Evolutionary conservation across 1,139 yeast genomes (phyloP).

Genomic region (Scheffersomyces cryptocercus): DNA sequence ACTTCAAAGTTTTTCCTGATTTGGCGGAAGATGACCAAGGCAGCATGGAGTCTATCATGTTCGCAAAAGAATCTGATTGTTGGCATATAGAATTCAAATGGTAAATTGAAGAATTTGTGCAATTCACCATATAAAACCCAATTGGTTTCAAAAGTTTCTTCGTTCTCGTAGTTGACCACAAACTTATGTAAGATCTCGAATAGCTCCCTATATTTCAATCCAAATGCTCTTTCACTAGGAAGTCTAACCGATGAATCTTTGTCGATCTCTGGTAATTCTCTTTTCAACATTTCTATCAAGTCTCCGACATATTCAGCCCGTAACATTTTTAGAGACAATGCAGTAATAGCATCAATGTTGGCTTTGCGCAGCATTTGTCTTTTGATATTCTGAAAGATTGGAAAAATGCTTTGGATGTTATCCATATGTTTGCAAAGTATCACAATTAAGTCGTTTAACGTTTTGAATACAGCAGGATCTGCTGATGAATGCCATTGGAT

Average conservation of each 20-base stretch:
- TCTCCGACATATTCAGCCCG: slow-evolving; percentile 55
- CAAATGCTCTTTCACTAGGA: slow-evolving; percentile 29
- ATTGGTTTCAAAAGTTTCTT: slow-evolving; percentile 48
- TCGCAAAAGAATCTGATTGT: slow-evolving; percentile 61
- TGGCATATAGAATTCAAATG: slow-evolving; percentile 61
- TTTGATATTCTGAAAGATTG: slow-evolving; percentile 36
- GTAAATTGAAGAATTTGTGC: slow-evolving; percentile 58
- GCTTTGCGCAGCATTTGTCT: slow-evolving; percentile 36
- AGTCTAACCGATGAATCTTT: slow-evolving; percentile 31
- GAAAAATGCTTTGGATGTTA: slow-evolving; percentile 28
- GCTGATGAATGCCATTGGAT: slow-evolving; percentile 32
- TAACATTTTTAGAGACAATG: slow-evolving; percentile 49
- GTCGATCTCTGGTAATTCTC: slow-evolving; percentile 58
- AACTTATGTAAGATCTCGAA: slow-evolving; percentile 48
- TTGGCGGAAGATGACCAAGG: slow-evolving; percentile 64
- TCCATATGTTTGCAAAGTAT: slow-evolving; percentile 18
- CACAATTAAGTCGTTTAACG: slow-evolving; percentile 37
- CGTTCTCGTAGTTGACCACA: slow-evolving; percentile 42
- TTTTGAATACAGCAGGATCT: slow-evolving; percentile 30
- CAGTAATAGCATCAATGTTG: slow-evolving; percentile 45
- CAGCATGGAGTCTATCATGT: slow-evolving; percentile 60
- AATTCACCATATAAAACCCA: slow-evolving; percentile 67
- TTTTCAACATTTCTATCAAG: slow-evolving; percentile 55
- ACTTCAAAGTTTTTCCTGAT: slow-evolving; percentile 58
- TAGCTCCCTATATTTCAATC: slow-evolving; percentile 28